These are phyloP conservation scores for Dioszegia hungarica DNA, from an alignment of 768 basidiomycete species.

Conservation along the genomic window DNA sequence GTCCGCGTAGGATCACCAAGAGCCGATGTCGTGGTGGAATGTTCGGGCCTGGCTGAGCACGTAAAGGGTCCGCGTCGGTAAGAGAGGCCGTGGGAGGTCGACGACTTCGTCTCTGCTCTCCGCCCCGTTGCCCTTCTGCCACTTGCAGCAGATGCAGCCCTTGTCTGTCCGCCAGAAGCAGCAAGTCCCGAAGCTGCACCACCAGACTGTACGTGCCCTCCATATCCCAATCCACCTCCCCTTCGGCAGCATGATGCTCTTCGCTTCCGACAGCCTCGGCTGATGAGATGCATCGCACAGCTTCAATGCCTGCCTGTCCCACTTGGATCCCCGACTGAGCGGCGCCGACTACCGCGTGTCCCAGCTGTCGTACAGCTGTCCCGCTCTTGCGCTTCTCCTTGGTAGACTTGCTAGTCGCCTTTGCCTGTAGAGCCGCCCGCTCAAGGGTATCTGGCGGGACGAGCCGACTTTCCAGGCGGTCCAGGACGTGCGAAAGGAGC, in stretches of 20 bases:
- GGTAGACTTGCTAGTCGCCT: conserved; percentile 48
- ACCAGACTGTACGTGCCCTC: conserved; percentile 26
- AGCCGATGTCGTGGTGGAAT: conserved; percentile 51
- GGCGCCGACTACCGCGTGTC: conserved; percentile 18
- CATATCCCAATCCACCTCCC: conserved; percentile 18
- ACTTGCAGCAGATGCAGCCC: conserved; percentile 32
- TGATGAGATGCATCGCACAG: neutral
- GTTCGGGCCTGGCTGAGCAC: too few species aligned
- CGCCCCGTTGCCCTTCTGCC: too few species aligned
- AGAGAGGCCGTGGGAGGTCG: too few species aligned
- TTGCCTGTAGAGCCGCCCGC: conserved; percentile 53
- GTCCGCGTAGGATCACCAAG: conserved; percentile 35
- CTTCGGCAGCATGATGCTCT: conserved; percentile 24
- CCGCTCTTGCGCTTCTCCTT: conserved; percentile 35
- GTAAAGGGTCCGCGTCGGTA: too few species aligned
- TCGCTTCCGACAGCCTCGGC: neutral
- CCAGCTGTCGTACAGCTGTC: conserved; percentile 17
- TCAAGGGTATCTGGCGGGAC: conserved; percentile 30
- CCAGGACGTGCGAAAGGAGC: conserved; percentile 62
- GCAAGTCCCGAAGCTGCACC: conserved; percentile 25
- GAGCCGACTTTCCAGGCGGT: conserved; percentile 59
- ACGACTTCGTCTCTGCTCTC: too few species aligned
- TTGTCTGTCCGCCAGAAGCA: conserved; percentile 31
- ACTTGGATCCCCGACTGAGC: conserved; percentile 12
- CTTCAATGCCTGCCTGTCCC: neutral